Conservation (phyloP, 1,284 basidiomycete genomes). For the Ceraceosorus guamensis region DNA sequence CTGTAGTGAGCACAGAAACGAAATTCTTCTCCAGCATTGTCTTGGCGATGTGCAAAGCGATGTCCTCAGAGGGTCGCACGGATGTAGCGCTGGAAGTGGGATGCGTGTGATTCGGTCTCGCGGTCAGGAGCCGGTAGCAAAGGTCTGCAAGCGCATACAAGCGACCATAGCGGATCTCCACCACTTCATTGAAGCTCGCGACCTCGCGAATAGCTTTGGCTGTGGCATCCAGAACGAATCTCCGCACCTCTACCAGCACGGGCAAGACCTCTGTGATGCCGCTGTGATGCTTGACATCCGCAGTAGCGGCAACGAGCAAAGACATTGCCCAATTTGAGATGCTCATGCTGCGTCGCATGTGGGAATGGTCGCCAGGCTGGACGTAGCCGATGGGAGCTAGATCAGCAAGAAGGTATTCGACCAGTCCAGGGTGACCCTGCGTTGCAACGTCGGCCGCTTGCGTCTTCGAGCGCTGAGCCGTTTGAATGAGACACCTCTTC, state of each 20-base stretch:
- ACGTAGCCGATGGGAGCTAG: slow-evolving; percentile 46
- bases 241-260: slow-evolving; percentile 71
- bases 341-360: slow-evolving; percentile 45
- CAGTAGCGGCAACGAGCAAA: slow-evolving; percentile 80
- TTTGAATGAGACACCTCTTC: slow-evolving; percentile 79
- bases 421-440: slow-evolving; percentile 27
- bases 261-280: slow-evolving; percentile 68
- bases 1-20: slow-evolving; percentile 77
- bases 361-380: slow-evolving; percentile 28
- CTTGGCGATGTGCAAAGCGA: slow-evolving; percentile 85
- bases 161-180: slow-evolving; percentile 77
- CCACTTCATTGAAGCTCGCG: slow-evolving; percentile 57
- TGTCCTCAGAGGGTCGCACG: slow-evolving; percentile 58
- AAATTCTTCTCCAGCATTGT: slow-evolving; percentile 98
- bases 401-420: slow-evolving; percentile 38
- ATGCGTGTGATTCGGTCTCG: slow-evolving; percentile 56
- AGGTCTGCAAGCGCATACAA: slow-evolving; percentile 80
- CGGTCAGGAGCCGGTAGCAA: slow-evolving; percentile 76
- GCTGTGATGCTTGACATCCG: slow-evolving; percentile 61
- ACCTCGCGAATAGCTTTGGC: slow-evolving; percentile 80
- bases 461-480: slow-evolving; percentile 55
- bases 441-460: slow-evolving; percentile 55
- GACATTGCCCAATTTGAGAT: slow-evolving; percentile 71
- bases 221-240: slow-evolving; percentile 80
- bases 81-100: slow-evolving; percentile 7